Evolutionary conservation across 2,329 filamentous ascomycete genomes (phyloP).

Genomic region (Phyllachora maydis): DNA sequence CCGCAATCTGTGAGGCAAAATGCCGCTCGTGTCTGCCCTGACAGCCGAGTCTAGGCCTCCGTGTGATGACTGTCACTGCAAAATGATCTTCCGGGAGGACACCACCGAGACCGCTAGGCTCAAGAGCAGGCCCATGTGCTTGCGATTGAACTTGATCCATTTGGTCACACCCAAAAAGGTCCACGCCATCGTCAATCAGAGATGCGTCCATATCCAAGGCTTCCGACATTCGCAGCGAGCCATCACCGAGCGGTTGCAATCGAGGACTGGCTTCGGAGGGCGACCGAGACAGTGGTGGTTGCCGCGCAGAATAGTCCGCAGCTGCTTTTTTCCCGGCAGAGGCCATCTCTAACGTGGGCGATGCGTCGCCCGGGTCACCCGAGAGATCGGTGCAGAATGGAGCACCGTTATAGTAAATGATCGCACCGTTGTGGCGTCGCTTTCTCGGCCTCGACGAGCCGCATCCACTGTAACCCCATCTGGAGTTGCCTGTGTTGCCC

Average conservation of each 20-base stretch:
- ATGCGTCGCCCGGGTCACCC: slow-evolving; percentile 34
- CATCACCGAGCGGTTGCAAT: slow-evolving; percentile 30
- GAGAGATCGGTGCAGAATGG: slow-evolving; percentile 67
- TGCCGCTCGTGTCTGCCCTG: no score
- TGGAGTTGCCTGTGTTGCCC: slow-evolving; percentile 23
- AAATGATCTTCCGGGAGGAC: slow-evolving; percentile 45
- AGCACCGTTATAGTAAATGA: slow-evolving; percentile 68
- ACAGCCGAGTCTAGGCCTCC: no score
- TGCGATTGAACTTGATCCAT: slow-evolving; percentile 16
- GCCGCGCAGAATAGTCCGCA: no score
- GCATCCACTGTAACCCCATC: slow-evolving; percentile 24
- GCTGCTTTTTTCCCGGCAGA: slow-evolving; percentile 21
- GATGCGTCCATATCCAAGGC: slow-evolving; percentile 7
- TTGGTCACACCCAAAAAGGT: slow-evolving; percentile 23
- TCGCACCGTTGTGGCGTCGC: slow-evolving; percentile 45
- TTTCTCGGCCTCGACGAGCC: slow-evolving; percentile 23
- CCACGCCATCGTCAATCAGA: slow-evolving; percentile 18
- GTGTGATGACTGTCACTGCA: slow-evolving; percentile 30
- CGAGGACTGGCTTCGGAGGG: no score
- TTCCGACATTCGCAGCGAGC: slow-evolving; percentile 4
- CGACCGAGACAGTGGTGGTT: no score
- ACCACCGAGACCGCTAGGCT: slow-evolving; percentile 37
- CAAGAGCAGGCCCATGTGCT: slow-evolving; percentile 28
- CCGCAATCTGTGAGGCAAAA: slow-evolving; percentile 4
- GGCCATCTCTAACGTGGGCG: slow-evolving; percentile 24